Percentiles rank a stretch among this genome's conserved stretches.
Evolutionary conservation across 2,329 filamentous ascomycete genomes (phyloP).

Genomic region (Mariannaea elegans): DNA sequence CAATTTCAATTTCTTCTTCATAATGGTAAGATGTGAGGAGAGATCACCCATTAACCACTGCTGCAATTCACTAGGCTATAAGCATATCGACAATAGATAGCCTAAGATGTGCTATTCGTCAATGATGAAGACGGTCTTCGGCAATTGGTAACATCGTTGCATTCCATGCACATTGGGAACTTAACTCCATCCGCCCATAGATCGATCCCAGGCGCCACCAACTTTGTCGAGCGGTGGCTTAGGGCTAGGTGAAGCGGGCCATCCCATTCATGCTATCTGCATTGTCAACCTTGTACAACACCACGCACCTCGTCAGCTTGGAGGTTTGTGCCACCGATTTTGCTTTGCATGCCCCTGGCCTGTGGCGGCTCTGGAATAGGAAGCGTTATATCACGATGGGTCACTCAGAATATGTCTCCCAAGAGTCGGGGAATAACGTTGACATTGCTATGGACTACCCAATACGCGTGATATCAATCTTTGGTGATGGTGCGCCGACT

Average conservation of each 20-base stretch:
- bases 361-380: constrained; percentile 9
- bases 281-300: constrained; percentile 22
- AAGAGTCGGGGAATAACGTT: not conserved
- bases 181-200: constrained; percentile 1
- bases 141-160: not conserved
- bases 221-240: not conserved
- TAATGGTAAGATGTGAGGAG: not conserved
- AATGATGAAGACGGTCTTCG: not conserved
- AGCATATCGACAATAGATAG: not conserved
- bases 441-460: not conserved
- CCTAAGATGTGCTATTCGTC: not conserved
- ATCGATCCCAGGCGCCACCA: not conserved
- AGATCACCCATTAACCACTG: not conserved
- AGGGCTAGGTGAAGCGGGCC: constrained; percentile 8
- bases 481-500: not conserved
- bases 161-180: not conserved
- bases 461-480: too few species aligned
- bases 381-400: constrained; percentile 3
- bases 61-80: not conserved
- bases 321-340: constrained; percentile 19
- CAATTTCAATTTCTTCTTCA: constrained; percentile 11
- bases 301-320: constrained; percentile 15
- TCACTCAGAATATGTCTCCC: constrained; percentile 2
- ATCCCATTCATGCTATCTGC: constrained; percentile 22
- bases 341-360: constrained; percentile 15